Evolutionary conservation across 1,284 basidiomycete genomes (phyloP).

Genomic region (Leccinum pallidistipes): DNA sequence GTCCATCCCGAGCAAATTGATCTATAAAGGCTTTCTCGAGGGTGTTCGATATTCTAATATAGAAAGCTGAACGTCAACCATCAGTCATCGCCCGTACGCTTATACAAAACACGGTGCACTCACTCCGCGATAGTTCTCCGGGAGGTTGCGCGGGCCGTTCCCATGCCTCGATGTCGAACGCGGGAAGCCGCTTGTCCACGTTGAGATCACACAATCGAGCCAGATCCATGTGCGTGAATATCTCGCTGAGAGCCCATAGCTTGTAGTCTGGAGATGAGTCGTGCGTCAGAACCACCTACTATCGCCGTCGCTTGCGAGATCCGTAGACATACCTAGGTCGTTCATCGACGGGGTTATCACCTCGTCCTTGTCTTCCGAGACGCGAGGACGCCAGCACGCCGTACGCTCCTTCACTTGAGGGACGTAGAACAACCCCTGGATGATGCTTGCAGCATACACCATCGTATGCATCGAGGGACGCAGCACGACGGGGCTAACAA

Average conservation of each 20-base stretch:
- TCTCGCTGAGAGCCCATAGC: constrained; percentile 56
- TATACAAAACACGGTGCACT: neutral
- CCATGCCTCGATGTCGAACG: constrained; percentile 39
- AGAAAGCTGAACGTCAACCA: constrained; percentile 36
- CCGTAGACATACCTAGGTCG: constrained; percentile 37
- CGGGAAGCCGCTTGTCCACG: constrained; percentile 38
- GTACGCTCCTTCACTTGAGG: constrained; percentile 62
- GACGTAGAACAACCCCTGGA: constrained; percentile 65
- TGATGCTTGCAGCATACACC: constrained; percentile 58
- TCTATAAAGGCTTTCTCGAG: constrained; percentile 38
- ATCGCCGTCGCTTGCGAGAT: neutral
- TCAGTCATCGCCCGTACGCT: constrained; percentile 1
- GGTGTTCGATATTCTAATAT: constrained; percentile 35
- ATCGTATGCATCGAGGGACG: constrained; percentile 53
- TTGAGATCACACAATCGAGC: constrained; percentile 43
- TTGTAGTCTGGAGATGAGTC: constrained; percentile 36
- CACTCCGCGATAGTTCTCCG: constrained; percentile 43
- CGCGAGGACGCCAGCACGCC: constrained; percentile 47
- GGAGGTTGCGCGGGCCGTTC: constrained; percentile 34
- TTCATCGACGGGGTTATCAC: constrained; percentile 21
- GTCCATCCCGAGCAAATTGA: constrained; percentile 25
- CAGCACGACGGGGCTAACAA: constrained; percentile 59
- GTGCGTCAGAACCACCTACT: neutral
- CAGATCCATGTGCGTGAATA: constrained; percentile 64
- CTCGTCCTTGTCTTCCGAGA: constrained; percentile 22